Evolutionary conservation across 805 yeast species (phyloP).

Genomic region (Teunomyces gatunensis): DNA sequence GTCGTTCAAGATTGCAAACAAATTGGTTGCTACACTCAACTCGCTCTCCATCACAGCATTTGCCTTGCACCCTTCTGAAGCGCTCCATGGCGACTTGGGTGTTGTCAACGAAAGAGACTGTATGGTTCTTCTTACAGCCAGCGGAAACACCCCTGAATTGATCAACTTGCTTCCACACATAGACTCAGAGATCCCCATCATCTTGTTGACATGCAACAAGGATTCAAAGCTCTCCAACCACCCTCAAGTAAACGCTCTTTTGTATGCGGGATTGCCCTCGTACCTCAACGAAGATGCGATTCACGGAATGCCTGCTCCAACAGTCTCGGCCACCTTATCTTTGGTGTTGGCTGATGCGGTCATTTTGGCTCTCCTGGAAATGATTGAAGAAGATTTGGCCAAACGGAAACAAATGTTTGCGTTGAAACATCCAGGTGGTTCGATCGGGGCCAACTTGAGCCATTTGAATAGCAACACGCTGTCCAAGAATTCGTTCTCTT

Average conservation of each 20-base stretch:
- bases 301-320: constrained; percentile 86
- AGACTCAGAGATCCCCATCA: constrained; percentile 49
- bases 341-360: constrained; percentile 77
- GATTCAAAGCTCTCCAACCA: constrained; percentile 53
- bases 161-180: constrained; percentile 56
- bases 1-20: constrained; percentile 73
- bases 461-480: constrained; percentile 29
- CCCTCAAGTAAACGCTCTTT: constrained; percentile 48
- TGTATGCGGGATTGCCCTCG: constrained; percentile 62
- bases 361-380: constrained; percentile 68
- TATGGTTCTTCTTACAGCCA: constrained; percentile 66
- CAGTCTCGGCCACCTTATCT: constrained; percentile 76
- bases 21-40: constrained; percentile 77
- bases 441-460: constrained; percentile 60
- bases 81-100: constrained; percentile 89
- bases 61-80: constrained; percentile 78
- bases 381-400: constrained; percentile 54
- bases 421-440: constrained; percentile 86
- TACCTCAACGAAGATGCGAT: constrained; percentile 56
- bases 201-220: constrained; percentile 62
- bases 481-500: constrained; percentile 11
- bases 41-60: constrained; percentile 72
- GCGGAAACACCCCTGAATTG: constrained; percentile 83
- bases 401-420: constrained; percentile 59
- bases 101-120: constrained; percentile 54